A percentile compares a stretch with the other conserved stretches of the same genome.
These are phyloP conservation scores for Mikania micrantha DNA, from an alignment of 129 eudicot genomes.

Conservation along the genomic window DNA sequence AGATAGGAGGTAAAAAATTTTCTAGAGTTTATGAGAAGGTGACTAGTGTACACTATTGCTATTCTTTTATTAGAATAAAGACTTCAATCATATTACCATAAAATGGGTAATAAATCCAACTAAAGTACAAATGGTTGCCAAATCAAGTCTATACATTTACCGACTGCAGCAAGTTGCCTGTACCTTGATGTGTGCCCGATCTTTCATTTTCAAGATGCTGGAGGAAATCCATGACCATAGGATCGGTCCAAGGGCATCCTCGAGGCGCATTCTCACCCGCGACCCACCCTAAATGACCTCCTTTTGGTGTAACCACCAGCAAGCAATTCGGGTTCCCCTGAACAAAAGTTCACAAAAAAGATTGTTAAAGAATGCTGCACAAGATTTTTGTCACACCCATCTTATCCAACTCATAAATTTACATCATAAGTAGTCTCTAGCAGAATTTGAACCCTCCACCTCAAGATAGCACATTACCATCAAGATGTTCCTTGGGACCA, in stretches of 20 bases:
- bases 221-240: conserved; percentile 86
- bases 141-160: conserved; percentile 12
- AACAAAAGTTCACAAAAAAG: neutral
- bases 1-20: too few species aligned
- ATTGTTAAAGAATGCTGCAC: neutral
- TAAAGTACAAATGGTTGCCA: conserved; percentile 4
- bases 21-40: too few species aligned
- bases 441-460: too few species aligned
- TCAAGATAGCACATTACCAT: too few species aligned
- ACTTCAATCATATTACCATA: neutral
- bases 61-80: too few species aligned
- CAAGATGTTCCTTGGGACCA: too few species aligned
- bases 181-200: conserved; percentile 13
- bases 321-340: conserved; percentile 79
- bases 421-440: too few species aligned
- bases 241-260: conserved; percentile 98
- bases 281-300: conserved; percentile 99
- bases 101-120: neutral
- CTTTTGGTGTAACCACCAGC: conserved; percentile 84
- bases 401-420: too few species aligned
- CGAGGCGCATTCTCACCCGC: conserved; percentile 73
- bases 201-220: conserved; percentile 48
- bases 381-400: neutral
- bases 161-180: conserved; percentile 4
- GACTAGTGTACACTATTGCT: too few species aligned